phyloP scores from a whole-genome alignment of 805 yeast genomes.

The Kazachstania kunashirensis region DNA sequence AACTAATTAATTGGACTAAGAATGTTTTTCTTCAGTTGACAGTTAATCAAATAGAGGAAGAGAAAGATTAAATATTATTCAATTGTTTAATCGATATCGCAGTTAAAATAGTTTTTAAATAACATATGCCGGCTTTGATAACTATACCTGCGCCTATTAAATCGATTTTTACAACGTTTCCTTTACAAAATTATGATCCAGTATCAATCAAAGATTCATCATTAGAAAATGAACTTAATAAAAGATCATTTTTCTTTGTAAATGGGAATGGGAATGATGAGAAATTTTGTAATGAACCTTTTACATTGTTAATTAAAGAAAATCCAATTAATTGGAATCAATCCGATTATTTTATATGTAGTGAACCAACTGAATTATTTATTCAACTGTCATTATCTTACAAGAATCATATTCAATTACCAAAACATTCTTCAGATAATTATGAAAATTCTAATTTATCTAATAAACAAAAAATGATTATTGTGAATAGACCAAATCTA shows the following conservation, averaged over 20 bases:
- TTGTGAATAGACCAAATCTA: neutral
- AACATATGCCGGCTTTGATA: too few relatives aligned
- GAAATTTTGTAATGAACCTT: neutral
- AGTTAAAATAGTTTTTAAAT: too few relatives aligned
- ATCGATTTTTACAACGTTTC: slow-evolving; percentile 42
- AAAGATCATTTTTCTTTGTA: slow-evolving; percentile 14
- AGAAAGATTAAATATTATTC: too few relatives aligned
- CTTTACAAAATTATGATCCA: slow-evolving; percentile 37
- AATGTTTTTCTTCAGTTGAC: too few relatives aligned
- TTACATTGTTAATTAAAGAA: neutral
- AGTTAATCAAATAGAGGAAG: too few relatives aligned
- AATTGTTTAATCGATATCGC: too few relatives aligned
- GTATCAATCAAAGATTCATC: slow-evolving; percentile 24
- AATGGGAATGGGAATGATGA: neutral
- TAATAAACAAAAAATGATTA: neutral
- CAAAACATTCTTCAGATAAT: neutral
- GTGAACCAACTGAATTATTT: slow-evolving; percentile 41
- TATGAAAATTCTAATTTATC: neutral
- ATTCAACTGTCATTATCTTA: slow-evolving; percentile 35
- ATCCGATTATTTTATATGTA: neutral
- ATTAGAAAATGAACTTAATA: slow-evolving; percentile 16
- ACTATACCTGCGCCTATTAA: slow-evolving; percentile 5
- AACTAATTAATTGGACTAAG: too few relatives aligned
- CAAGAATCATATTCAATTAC: slow-evolving; percentile 34
- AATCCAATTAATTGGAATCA: neutral